Evolutionary conservation across 306 rosid genomes (phyloP).

Genomic region (Trichosanthes cucumerina): DNA sequence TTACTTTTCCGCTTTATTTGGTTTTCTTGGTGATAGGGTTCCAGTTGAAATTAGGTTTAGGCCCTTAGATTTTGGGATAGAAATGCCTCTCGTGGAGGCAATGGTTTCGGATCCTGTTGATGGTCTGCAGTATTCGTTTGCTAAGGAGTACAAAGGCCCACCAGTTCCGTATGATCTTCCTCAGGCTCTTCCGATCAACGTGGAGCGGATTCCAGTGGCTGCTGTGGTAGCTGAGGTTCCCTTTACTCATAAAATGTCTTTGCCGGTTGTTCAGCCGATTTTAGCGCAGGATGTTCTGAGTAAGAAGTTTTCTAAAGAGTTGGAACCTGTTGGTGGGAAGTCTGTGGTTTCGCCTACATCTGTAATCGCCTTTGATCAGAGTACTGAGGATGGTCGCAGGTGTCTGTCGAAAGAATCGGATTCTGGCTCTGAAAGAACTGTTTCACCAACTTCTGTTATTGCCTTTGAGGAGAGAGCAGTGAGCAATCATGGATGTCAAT

Average conservation of each 20-base stretch:
- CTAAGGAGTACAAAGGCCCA: constrained; percentile 66
- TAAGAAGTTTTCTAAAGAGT: constrained; percentile 52
- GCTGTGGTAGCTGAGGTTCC: constrained; percentile 43
- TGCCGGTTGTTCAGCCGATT: constrained; percentile 89
- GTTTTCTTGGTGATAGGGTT: constrained; percentile 15
- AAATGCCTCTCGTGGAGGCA: constrained; percentile 48
- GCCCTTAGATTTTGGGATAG: neutral
- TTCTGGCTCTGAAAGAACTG: constrained; percentile 36
- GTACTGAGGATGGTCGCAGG: constrained; percentile 23
- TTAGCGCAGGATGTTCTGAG: constrained; percentile 29
- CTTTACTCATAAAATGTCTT: constrained; percentile 29
- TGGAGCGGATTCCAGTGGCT: constrained; percentile 55
- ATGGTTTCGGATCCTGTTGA: constrained; percentile 21
- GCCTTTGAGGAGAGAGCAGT: constrained; percentile 50
- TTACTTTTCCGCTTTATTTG: constrained; percentile 13
- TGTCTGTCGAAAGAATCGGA: constrained; percentile 31
- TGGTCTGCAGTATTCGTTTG: constrained; percentile 47
- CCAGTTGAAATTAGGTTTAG: constrained; percentile 22
- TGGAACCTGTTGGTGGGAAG: constrained; percentile 26
- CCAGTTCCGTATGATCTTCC: constrained; percentile 63
- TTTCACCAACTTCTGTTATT: constrained; percentile 72
- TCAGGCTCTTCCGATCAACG: constrained; percentile 57
- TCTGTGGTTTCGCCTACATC: constrained; percentile 71
- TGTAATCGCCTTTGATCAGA: constrained; percentile 49
- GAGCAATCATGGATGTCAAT: constrained; percentile 31